Conservation (phyloP, 1,139 yeast genomes). For the Geotrichum citri-aurantii region DNA sequence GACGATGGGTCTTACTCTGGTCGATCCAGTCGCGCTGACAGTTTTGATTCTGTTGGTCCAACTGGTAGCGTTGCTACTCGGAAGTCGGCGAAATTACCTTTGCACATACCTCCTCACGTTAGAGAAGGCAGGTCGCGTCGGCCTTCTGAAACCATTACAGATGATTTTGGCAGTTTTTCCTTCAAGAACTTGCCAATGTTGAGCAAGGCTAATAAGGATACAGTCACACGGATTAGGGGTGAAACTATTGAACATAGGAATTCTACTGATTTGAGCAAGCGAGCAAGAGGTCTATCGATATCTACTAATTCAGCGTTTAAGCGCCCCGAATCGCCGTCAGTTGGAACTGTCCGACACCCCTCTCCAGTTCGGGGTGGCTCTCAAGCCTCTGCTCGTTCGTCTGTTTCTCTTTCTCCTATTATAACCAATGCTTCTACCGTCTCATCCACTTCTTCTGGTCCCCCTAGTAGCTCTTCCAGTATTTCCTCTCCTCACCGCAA, state of each 20-base stretch:
- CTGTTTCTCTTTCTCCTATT: conserved; percentile 20
- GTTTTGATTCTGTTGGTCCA: conserved; percentile 19
- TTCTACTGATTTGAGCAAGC: conserved; percentile 7
- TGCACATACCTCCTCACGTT: conserved; percentile 51
- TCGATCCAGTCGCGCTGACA: conserved; percentile 19
- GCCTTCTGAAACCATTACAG: conserved; percentile 50
- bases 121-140: conserved; percentile 59
- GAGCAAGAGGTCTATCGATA: conserved; percentile 29
- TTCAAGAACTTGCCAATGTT: conserved; percentile 84
- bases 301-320: conserved; percentile 19
- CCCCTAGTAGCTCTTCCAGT: conserved; percentile 18
- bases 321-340: conserved; percentile 20
- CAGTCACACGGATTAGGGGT: conserved; percentile 73
- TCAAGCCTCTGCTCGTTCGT: conserved; percentile 14
- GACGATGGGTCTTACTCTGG: conserved; percentile 16
- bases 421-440: conserved; percentile 13
- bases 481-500: conserved; percentile 16
- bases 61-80: conserved; percentile 2
- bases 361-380: conserved; percentile 16
- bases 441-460: conserved; percentile 18
- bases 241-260: conserved; percentile 57
- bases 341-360: conserved; percentile 7
- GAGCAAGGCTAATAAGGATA: conserved; percentile 92
- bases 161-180: conserved; percentile 90
- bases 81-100: conserved; percentile 29